Evolutionary conservation across 306 rosid species (phyloP).

Genomic region (Quillaja saponaria): DNA sequence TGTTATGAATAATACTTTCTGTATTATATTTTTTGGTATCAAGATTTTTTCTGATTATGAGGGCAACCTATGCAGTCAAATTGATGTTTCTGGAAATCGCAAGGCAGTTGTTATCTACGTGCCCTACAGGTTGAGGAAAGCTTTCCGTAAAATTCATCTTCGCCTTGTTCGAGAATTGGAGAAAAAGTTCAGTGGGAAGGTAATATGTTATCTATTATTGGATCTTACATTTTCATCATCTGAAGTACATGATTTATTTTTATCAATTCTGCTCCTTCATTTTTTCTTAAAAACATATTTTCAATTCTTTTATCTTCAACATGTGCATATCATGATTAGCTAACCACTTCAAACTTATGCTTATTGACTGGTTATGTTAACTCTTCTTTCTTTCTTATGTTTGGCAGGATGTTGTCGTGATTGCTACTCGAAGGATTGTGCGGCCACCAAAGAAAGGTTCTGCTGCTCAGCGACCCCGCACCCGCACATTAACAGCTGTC

Average conservation of each 20-base stretch:
- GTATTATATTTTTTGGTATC: background rate
- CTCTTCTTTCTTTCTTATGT: too few relatives aligned
- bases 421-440: constrained; percentile 68
- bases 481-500: constrained; percentile 71
- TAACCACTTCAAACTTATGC: too few relatives aligned
- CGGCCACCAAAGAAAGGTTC: constrained; percentile 86
- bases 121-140: constrained; percentile 70
- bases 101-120: constrained; percentile 71
- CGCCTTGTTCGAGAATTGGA: constrained; percentile 74
- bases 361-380: too few relatives aligned
- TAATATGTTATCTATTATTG: constrained; percentile 4
- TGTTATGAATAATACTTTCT: background rate
- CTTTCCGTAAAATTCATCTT: constrained; percentile 64
- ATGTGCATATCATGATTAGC: background rate
- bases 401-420: constrained; percentile 59
- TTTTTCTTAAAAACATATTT: background rate
- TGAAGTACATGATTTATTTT: background rate
- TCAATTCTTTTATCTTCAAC: background rate
- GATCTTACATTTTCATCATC: background rate
- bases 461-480: constrained; percentile 66
- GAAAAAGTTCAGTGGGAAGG: constrained; percentile 83
- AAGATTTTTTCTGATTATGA: background rate
- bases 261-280: background rate
- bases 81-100: constrained; percentile 61
- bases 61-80: constrained; percentile 41